A percentile compares a stretch with the other conserved stretches of the same genome.
These are phyloP conservation scores for Trapa incisa DNA, from an alignment of 345 rosid genomes.

Conservation along the genomic window DNA sequence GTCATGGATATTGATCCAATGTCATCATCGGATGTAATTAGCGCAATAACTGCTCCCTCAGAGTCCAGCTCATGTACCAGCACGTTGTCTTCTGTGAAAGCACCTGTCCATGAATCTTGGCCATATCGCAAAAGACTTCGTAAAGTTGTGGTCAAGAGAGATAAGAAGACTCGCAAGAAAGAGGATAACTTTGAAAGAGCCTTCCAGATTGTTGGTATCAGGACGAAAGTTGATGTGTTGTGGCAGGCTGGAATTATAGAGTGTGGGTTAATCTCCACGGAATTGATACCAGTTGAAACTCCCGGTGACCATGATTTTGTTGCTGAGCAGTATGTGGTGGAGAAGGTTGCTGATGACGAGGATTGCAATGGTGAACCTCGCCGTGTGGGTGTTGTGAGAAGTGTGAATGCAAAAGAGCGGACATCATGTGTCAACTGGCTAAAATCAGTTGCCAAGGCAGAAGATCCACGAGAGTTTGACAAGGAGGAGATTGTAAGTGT, in stretches of 20 bases:
- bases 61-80: slow-evolving; percentile 41
- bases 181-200: slow-evolving; percentile 87
- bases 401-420: slow-evolving; percentile 87
- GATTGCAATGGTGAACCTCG: slow-evolving; percentile 49
- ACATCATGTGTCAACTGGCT: slow-evolving; percentile 84
- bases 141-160: slow-evolving; percentile 67
- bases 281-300: slow-evolving; percentile 78
- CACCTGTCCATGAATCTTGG: slow-evolving; percentile 63
- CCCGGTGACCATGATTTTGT: slow-evolving; percentile 99
- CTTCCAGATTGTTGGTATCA: slow-evolving; percentile 53
- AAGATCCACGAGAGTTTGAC: slow-evolving; percentile 80
- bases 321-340: slow-evolving; percentile 86
- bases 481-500: slow-evolving; percentile 84
- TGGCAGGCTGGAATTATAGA: slow-evolving; percentile 87
- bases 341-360: slow-evolving; percentile 65
- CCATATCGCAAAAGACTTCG: slow-evolving; percentile 90
- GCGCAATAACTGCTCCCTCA: slow-evolving; percentile 18
- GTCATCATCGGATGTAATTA: slow-evolving; percentile 23
- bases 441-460: slow-evolving; percentile 56
- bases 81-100: slow-evolving; percentile 48
- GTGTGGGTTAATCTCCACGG: slow-evolving; percentile 35
- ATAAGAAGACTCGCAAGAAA: slow-evolving; percentile 65
- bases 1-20: slow-evolving; percentile 25
- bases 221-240: slow-evolving; percentile 61
- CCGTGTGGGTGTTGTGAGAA: slow-evolving; percentile 75